phyloP scores from a whole-genome alignment of 164 flowering plant species.

The Chimonanthus salicifolius region DNA sequence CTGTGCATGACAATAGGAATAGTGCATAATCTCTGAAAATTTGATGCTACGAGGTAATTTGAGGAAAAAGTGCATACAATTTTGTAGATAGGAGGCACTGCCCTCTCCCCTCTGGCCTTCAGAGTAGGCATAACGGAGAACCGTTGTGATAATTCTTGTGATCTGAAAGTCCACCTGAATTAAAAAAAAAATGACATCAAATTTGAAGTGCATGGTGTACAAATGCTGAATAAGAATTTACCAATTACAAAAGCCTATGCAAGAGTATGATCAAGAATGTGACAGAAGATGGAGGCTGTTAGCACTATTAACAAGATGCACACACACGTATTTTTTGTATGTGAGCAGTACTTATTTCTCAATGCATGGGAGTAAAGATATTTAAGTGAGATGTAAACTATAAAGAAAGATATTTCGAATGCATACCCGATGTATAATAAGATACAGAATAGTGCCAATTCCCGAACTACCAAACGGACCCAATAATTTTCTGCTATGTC shows the following conservation, averaged over 20 bases:
- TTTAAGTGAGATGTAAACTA: not conserved
- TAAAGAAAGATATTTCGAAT: not conserved
- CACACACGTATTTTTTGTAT: not conserved
- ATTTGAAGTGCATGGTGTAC: not conserved
- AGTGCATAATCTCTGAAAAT: not conserved
- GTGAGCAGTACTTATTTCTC: not conserved
- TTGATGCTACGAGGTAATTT: not conserved
- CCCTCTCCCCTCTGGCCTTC: conserved; percentile 32
- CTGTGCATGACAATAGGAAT: not conserved
- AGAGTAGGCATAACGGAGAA: conserved; percentile 80
- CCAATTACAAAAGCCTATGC: not conserved
- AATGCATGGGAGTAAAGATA: not conserved
- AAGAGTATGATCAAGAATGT: not conserved
- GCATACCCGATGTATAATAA: conserved; percentile 81
- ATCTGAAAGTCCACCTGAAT: conserved; percentile 84
- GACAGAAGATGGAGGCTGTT: not conserved
- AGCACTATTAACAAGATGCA: not conserved
- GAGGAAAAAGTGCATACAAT: conserved; percentile 44
- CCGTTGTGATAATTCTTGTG: conserved; percentile 60
- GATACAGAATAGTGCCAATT: conserved; percentile 79
- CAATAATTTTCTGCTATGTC: conserved; percentile 57
- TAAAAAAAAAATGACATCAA: not conserved
- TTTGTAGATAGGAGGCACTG: conserved; percentile 78
- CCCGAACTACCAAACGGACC: conserved; percentile 73
- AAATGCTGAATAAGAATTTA: not conserved